Evolutionary conservation across 805 yeast genomes (phyloP).

Genomic region (Kazachstania africana): DNA sequence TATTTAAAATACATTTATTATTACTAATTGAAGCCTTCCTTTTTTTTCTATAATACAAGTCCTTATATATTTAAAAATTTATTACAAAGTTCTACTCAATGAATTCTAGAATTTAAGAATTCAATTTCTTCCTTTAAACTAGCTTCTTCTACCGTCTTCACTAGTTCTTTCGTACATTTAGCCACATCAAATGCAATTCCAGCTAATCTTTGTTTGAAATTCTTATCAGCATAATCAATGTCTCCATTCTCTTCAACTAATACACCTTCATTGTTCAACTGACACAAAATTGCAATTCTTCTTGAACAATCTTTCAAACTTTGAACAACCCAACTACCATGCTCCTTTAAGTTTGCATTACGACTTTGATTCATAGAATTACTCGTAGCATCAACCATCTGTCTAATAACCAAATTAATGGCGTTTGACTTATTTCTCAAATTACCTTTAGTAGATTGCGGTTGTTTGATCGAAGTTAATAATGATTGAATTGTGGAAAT

Average conservation of each 20-base stretch:
- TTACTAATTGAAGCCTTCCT: too few species aligned
- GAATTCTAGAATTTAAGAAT: conserved; percentile 62
- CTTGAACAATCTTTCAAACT: conserved; percentile 75
- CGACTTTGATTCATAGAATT: conserved; percentile 82
- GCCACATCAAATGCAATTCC: conserved; percentile 96
- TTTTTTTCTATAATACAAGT: too few species aligned
- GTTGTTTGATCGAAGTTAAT: conserved; percentile 62
- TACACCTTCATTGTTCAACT: conserved; percentile 23
- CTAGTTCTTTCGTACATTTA: conserved; percentile 89
- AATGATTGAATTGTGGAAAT: conserved; percentile 81
- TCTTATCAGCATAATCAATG: conserved; percentile 68
- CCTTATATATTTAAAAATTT: too few species aligned
- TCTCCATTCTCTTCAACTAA: conserved; percentile 31
- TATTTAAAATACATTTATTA: too few species aligned
- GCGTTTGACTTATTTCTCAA: conserved; percentile 61
- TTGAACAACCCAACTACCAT: conserved; percentile 83
- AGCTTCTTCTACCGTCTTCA: conserved; percentile 91
- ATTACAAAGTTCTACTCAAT: too few species aligned
- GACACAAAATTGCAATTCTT: conserved; percentile 67
- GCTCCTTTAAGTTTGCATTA: conserved; percentile 74
- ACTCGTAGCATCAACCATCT: conserved; percentile 84
- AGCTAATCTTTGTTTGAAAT: conserved; percentile 85
- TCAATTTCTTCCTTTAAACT: conserved; percentile 79
- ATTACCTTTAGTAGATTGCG: conserved; percentile 64
- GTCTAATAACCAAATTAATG: conserved; percentile 67